Base-by-base conservation (phyloP, 352 stramenopile species). In the Phytophthora pistaciae region DNA sequence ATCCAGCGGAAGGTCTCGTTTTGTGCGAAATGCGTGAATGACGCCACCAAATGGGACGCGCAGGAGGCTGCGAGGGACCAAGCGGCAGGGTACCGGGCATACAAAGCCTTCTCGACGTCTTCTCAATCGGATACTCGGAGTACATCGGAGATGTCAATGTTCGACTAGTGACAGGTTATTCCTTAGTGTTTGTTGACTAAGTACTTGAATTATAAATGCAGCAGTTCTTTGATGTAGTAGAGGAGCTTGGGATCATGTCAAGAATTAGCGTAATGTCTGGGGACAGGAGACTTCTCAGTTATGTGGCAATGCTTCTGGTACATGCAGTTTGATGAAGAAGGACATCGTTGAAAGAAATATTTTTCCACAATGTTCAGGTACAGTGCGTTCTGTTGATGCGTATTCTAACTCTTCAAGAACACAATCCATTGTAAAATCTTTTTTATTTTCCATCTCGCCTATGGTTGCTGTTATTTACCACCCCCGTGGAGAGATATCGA, bases 101-200 rank as follows among this genome's bases (percentile, higher is more conserved):
- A 55, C 48, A 55, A 55, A 55, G 48, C 48, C 11, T 55, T 55
- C 13, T 55, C 48, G 23, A 33, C 48, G 18, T 55, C 48, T 18
- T 55, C 48, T 11, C 48, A 55, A n/a, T 55, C 48, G 7, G 48
- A 55, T 33, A 55, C n/a, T 23, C 23, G 44, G 25, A 52, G 44
- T 18, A 52, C 48, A 33, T 33, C 23, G 2, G 21, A 33, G 10
- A 10, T 20, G 10, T 33, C 13, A 18, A 9, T 33, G 8, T 55
- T 36, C 21, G 48, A 55, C 48, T 55, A 55, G 48, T 52, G 44
- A 27, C n/a, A 52, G 25, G 6, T 48, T 48, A n/a, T 48, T 42
- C 4, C 16, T 40, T 27, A 27, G 25, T 27, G 25, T 3, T 16
- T 20, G 40, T 6, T 46, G 40, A 46, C 40, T 46, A 46, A 46